Conservation (phyloP, 2,329 filamentous ascomycete species). For the Penicillium verrucosum region DNA sequence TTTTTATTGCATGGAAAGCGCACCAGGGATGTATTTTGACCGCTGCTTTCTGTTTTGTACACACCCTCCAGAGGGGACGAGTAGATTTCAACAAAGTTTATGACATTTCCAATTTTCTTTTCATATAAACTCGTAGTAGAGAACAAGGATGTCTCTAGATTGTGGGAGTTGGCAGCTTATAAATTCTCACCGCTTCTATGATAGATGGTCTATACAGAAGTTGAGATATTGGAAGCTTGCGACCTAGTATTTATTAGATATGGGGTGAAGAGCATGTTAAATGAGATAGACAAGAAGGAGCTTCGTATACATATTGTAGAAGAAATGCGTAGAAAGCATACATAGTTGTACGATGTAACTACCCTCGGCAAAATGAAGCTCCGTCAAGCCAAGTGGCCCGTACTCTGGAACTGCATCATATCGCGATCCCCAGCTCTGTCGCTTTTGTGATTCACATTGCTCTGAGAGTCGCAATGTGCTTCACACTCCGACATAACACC, state of each 20-base stretch:
- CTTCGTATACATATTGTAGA: neutral
- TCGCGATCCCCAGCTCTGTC: conserved; percentile 4
- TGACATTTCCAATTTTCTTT: conserved; percentile 7
- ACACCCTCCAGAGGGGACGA: conserved; percentile 25
- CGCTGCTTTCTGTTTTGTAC: conserved; percentile 31
- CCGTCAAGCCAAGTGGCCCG: conserved; percentile 40
- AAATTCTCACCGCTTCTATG: neutral
- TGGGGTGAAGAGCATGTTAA: neutral
- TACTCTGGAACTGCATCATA: conserved; percentile 25
- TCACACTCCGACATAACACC: conserved; percentile 21
- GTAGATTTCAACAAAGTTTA: conserved; percentile 22
- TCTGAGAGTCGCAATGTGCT: conserved; percentile 34
- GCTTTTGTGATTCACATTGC: conserved; percentile 1
- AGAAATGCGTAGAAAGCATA: neutral
- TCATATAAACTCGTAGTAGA: neutral
- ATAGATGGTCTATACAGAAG: too few species aligned
- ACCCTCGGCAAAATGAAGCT: conserved; percentile 36
- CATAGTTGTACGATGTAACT: neutral
- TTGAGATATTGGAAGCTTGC: neutral
- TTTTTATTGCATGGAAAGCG: conserved; percentile 32
- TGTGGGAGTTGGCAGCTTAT: neutral
- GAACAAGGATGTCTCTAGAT: neutral
- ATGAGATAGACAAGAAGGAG: neutral
- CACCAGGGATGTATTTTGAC: conserved; percentile 23
- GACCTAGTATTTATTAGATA: neutral